Evolutionary conservation across 1,284 basidiomycete genomes (phyloP).

Genomic region (Rhodotorula sp.): DNA sequence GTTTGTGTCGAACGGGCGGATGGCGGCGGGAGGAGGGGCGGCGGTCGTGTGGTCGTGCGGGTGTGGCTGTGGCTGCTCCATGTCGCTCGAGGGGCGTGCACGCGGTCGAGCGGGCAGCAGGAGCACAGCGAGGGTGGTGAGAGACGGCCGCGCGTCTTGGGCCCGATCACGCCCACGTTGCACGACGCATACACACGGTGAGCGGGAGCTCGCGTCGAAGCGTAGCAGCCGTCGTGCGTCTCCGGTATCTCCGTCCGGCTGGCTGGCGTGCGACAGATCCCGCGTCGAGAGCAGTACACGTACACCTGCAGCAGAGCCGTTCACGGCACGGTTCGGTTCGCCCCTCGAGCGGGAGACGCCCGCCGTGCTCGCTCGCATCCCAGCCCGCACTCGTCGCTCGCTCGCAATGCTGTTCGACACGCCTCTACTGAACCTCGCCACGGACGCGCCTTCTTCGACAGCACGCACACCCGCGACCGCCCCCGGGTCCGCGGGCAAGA

Average conservation of each 20-base stretch:
- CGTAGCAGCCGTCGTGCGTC: no score
- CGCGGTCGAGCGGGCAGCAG: background rate
- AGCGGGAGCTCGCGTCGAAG: no score
- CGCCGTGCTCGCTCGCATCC: no score
- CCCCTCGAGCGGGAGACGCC: no score
- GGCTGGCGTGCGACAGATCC: no score
- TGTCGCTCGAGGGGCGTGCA: background rate
- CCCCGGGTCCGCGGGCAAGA: slow-evolving; percentile 6
- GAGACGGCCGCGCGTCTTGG: no score
- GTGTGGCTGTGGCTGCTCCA: background rate
- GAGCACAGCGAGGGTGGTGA: background rate
- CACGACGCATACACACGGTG: no score
- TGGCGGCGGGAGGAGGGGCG: slow-evolving; percentile 23
- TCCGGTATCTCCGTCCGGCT: no score
- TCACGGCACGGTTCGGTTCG: no score
- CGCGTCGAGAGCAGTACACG: no score
- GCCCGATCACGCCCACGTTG: no score
- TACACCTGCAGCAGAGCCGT: no score
- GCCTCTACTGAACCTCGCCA: slow-evolving; percentile 21
- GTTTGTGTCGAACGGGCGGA: slow-evolving; percentile 24
- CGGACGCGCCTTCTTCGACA: slow-evolving; percentile 4
- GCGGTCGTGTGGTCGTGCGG: background rate
- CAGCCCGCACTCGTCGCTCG: background rate
- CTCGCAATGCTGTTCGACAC: slow-evolving; percentile 38
- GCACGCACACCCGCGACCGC: background rate